Percentiles rank a stretch among this genome's conserved stretches.
These are phyloP conservation scores for Lipomyces yamanashiensis DNA, from an alignment of 805 yeast genomes.

Conservation along the genomic window DNA sequence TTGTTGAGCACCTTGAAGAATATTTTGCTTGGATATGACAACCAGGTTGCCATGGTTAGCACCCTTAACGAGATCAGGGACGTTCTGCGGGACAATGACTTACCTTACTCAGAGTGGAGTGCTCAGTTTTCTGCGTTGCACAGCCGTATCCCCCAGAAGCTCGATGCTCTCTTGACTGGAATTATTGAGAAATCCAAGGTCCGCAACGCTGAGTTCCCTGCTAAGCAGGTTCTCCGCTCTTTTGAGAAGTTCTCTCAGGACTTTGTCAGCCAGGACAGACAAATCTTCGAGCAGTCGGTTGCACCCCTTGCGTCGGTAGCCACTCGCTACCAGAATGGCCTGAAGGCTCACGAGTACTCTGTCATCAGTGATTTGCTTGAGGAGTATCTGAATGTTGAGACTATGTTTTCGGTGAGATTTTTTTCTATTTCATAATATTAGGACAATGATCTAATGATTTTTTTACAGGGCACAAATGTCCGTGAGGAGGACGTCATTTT, in stretches of 20 bases:
- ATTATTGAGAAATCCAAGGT: conserved; percentile 67
- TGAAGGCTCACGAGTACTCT: conserved; percentile 79
- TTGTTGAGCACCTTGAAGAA: conserved; percentile 67
- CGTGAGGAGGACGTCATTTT: conserved; percentile 91
- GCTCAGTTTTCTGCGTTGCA: conserved; percentile 87
- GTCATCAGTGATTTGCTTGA: conserved; percentile 71
- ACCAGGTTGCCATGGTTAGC: conserved; percentile 89
- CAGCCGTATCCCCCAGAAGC: conserved; percentile 78
- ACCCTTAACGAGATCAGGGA: conserved; percentile 75
- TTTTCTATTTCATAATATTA: neutral
- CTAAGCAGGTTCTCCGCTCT: conserved; percentile 76
- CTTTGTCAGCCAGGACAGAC: conserved; percentile 48
- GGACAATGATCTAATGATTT: neutral
- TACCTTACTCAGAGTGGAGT: conserved; percentile 94
- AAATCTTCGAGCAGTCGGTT: conserved; percentile 59
- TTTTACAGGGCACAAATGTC: conserved; percentile 58
- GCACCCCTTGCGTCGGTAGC: conserved; percentile 79
- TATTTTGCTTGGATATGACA: conserved; percentile 89
- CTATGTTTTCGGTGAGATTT: conserved; percentile 57
- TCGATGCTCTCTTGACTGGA: conserved; percentile 68
- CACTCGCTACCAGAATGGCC: conserved; percentile 69
- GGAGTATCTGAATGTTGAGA: conserved; percentile 78
- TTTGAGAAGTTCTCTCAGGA: conserved; percentile 67
- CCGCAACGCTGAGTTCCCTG: conserved; percentile 88
- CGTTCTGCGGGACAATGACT: conserved; percentile 73